phyloP scores from a whole-genome alignment of 2,329 filamentous ascomycete genomes.

The Hymenoscyphus infarciens region DNA sequence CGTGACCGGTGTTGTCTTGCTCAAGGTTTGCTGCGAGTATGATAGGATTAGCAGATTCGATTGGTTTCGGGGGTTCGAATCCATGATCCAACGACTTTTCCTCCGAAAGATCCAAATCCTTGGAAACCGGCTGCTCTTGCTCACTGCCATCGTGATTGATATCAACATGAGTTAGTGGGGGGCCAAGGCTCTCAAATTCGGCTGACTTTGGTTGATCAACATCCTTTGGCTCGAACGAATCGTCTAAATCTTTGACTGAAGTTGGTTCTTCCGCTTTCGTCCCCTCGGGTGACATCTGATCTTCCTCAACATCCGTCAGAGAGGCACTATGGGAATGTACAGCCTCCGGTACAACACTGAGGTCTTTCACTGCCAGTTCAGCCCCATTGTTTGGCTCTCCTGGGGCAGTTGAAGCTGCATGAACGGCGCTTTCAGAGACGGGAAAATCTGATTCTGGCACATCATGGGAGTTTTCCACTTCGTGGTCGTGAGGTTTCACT shows the following conservation, averaged over 20 bases:
- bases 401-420: no score
- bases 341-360: no score
- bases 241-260: background rate
- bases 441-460: no score
- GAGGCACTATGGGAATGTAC: no score
- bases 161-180: background rate
- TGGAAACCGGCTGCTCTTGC: background rate
- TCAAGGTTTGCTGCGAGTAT: background rate
- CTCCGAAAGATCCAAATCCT: background rate
- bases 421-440: no score
- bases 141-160: background rate
- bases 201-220: background rate
- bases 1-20: background rate
- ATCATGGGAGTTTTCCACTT: no score
- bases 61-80: background rate
- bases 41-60: background rate
- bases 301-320: background rate
- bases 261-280: background rate
- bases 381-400: no score
- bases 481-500: no score
- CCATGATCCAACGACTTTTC: no score
- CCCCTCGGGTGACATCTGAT: background rate
- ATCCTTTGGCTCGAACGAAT: background rate
- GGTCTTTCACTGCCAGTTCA: no score
- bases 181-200: background rate